A percentile compares a stretch with the other conserved stretches of the same genome.
Evolutionary conservation across 73 alveolate species (phyloP).

Genomic region (Symbiodinium pilosum): DNA sequence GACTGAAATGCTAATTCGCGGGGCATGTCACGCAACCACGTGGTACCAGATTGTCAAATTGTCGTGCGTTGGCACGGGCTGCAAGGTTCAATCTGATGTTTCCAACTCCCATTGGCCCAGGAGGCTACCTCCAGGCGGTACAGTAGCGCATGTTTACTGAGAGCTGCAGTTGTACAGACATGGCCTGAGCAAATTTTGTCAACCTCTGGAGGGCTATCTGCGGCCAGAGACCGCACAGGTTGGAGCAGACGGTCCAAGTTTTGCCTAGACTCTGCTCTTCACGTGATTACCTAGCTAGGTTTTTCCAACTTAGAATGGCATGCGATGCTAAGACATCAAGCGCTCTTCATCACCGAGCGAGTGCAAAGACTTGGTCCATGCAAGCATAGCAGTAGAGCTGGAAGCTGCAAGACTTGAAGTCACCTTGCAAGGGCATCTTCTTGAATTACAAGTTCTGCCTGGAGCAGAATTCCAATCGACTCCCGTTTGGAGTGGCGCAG

Average conservation of each 20-base stretch:
- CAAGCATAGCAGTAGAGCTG: no score
- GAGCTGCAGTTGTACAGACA: no score
- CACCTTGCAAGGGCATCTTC: slow-evolving; percentile 97
- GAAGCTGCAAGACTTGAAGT: no score
- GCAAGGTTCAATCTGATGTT: slow-evolving; percentile 99
- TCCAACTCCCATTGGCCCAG: slow-evolving; percentile 99
- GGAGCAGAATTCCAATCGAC: slow-evolving; percentile 98
- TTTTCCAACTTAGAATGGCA: background rate
- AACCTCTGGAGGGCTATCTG: slow-evolving; percentile 98
- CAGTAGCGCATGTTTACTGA: no score
- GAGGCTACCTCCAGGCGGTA: slow-evolving; percentile 90
- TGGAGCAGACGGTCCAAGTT: background rate
- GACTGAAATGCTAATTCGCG: background rate
- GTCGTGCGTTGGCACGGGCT: slow-evolving; percentile 79
- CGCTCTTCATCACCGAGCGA: no score
- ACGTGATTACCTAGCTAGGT: no score
- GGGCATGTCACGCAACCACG: background rate
- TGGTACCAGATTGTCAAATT: background rate
- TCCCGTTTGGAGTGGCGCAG: slow-evolving; percentile 98
- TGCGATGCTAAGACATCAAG: background rate
- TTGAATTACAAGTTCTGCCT: slow-evolving; percentile 98
- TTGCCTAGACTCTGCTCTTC: no score
- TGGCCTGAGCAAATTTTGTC: no score
- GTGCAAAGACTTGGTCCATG: no score
- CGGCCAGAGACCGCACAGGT: slow-evolving; percentile 99